Percentiles rank a stretch among this genome's conserved stretches.
Conservation (phyloP, 352 stramenopile species). For the Globisporangium spinosum region DNA sequence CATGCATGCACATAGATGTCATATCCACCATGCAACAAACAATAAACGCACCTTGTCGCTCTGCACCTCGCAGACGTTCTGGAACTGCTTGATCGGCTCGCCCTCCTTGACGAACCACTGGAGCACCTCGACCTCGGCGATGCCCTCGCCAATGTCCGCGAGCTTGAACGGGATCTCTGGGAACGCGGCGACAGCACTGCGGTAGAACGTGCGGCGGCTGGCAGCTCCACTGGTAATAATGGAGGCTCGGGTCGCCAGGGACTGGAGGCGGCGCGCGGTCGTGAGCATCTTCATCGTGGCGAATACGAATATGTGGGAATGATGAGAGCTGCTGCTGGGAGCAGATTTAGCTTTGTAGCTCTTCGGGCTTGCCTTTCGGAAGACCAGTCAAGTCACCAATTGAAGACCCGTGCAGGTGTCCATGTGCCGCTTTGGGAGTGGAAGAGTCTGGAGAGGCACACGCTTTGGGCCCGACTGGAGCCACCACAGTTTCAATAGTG, state of each 20-base stretch:
- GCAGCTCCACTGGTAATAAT: not conserved
- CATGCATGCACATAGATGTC: not conserved
- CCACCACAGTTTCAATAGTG: conserved; percentile 9
- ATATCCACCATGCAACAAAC: not conserved
- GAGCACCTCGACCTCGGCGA: conserved; percentile 97
- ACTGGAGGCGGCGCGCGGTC: conserved; percentile 15
- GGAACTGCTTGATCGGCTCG: conserved; percentile 93
- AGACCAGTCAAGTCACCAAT: conserved; percentile 9
- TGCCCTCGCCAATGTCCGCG: conserved; percentile 98
- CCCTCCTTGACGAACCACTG: conserved; percentile 96
- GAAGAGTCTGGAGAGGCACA: not conserved
- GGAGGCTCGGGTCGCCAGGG: conserved; percentile 1
- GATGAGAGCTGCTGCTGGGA: conserved; percentile 10
- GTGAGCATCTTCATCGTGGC: conserved; percentile 14
- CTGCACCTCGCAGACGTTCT: conserved; percentile 97
- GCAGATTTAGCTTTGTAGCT: not conserved
- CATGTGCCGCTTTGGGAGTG: not conserved
- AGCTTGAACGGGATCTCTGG: conserved; percentile 88
- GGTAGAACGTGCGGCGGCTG: conserved; percentile 37
- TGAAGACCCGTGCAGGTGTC: conserved; percentile 1
- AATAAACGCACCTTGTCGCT: conserved; percentile 87
- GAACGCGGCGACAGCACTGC: conserved; percentile 33
- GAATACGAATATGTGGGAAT: conserved; percentile 12
- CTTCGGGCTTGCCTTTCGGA: not conserved
- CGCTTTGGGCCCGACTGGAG: conserved; percentile 2